Evolutionary conservation across 768 basidiomycete species (phyloP).

Genomic region (Obba rivulosa): DNA sequence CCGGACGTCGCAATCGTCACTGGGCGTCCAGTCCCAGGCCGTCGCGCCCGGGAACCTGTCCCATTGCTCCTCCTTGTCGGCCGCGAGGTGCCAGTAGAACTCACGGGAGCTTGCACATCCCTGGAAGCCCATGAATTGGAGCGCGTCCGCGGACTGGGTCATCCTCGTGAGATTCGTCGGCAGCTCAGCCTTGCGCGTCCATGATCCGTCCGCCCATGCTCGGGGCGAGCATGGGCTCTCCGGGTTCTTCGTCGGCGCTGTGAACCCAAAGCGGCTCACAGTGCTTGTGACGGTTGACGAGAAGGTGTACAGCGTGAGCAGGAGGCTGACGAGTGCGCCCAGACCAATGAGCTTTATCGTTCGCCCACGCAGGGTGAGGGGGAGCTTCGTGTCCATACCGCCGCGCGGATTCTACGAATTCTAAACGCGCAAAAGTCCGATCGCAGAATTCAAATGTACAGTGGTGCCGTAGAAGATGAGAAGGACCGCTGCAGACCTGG

Average conservation of each 20-base stretch:
- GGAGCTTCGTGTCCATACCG: no score
- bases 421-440: no score
- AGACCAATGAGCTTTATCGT: slow-evolving; percentile 16
- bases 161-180: slow-evolving; percentile 18
- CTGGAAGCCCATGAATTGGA: slow-evolving; percentile 49
- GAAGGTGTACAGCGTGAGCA: slow-evolving; percentile 26
- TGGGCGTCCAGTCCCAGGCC: slow-evolving; percentile 51
- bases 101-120: slow-evolving; percentile 63
- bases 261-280: background rate
- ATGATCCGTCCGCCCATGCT: slow-evolving; percentile 32
- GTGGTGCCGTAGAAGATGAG: no score
- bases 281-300: background rate
- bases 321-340: slow-evolving; percentile 22
- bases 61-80: slow-evolving; percentile 43
- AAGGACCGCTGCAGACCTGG: no score
- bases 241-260: slow-evolving; percentile 15
- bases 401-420: no score
- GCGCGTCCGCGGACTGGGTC: slow-evolving; percentile 33
- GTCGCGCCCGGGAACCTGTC: slow-evolving; percentile 48
- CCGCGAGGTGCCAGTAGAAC: slow-evolving; percentile 57
- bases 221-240: slow-evolving; percentile 30
- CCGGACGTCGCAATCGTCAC: slow-evolving; percentile 36
- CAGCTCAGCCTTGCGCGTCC: slow-evolving; percentile 34
- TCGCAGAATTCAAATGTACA: no score
- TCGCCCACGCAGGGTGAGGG: no score